Percentiles rank a stretch among this genome's conserved stretches.
phyloP scores from a whole-genome alignment of 2,329 filamentous ascomycete species.

The Lecanoromycetidae sp. region DNA sequence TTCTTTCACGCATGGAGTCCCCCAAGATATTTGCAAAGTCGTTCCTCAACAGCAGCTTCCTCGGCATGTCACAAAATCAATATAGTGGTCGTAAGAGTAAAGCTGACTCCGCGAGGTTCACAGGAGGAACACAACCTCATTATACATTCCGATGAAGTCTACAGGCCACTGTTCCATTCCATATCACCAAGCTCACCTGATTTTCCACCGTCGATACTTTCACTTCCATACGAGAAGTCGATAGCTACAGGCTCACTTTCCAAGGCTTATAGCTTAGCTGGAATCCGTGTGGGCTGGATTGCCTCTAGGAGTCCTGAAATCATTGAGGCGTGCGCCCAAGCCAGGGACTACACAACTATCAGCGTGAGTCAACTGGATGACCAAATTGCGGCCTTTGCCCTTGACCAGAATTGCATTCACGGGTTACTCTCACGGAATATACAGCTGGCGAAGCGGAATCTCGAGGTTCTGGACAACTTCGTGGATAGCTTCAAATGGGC shows the following conservation, averaged over 20 bases:
- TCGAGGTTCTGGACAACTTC: conserved; percentile 54
- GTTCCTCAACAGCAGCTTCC: too few relatives aligned
- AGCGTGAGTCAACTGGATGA: conserved; percentile 76
- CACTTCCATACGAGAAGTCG: conserved; percentile 58
- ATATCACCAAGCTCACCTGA: conserved; percentile 41
- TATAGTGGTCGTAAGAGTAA: too few relatives aligned
- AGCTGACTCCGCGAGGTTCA: too few relatives aligned
- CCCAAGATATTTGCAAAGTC: too few relatives aligned
- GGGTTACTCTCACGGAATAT: conserved; percentile 52
- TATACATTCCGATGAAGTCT: conserved; percentile 69
- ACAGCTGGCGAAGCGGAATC: conserved; percentile 54
- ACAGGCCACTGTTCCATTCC: conserved; percentile 68
- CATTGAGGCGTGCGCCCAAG: conserved; percentile 50
- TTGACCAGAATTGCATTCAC: conserved; percentile 53
- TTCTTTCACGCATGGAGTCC: too few relatives aligned
- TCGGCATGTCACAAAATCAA: too few relatives aligned
- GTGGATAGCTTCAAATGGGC: conserved; percentile 51
- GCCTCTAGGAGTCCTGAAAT: conserved; percentile 52
- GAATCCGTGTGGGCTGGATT: conserved; percentile 73
- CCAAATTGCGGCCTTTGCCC: conserved; percentile 60
- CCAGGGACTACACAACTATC: conserved; percentile 75
- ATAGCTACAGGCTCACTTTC: conserved; percentile 71
- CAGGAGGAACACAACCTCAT: conserved; percentile 49
- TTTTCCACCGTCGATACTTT: conserved; percentile 55
- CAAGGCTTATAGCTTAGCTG: conserved; percentile 73